Conservation (phyloP, 768 basidiomycete species). For the Peribolospora kevripleyi region DNA sequence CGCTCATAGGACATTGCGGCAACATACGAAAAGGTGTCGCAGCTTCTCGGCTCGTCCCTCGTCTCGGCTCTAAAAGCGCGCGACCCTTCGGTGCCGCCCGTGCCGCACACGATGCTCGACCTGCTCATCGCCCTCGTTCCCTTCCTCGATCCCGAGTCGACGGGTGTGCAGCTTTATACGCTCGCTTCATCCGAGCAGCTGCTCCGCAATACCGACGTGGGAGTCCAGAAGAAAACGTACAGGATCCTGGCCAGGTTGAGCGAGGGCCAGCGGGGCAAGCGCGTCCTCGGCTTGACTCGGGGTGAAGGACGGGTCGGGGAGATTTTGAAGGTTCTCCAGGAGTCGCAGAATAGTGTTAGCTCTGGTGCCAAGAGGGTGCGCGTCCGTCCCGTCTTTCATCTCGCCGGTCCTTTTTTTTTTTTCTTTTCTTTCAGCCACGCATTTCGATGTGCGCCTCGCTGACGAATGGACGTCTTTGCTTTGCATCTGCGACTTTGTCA, state of each 20-base stretch:
- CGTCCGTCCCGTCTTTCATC: constrained; percentile 1
- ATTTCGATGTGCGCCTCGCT: too few species aligned
- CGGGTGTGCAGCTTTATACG: constrained; percentile 40
- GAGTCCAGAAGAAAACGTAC: constrained; percentile 86
- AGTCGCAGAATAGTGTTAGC: constrained; percentile 36
- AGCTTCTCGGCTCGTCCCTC: too few species aligned
- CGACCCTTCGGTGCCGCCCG: constrained; percentile 9
- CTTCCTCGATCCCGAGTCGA: constrained; percentile 31
- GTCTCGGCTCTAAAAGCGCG: too few species aligned
- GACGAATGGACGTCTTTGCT: too few species aligned
- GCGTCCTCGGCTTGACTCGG: constrained; percentile 16
- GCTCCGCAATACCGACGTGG: constrained; percentile 53
- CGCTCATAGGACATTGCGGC: too few species aligned
- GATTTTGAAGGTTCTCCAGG: constrained; percentile 41
- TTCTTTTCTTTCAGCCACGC: background rate
- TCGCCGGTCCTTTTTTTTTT: background rate
- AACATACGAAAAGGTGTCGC: too few species aligned
- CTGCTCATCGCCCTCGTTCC: constrained; percentile 65
- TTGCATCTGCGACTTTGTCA: background rate
- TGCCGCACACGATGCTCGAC: constrained; percentile 40
- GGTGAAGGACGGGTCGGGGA: constrained; percentile 28
- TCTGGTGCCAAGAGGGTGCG: constrained; percentile 67
- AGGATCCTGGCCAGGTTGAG: constrained; percentile 53
- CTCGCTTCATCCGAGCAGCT: constrained; percentile 44
- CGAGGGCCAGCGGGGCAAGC: constrained; percentile 29